Percentiles rank a stretch among this genome's conserved stretches.
Conservation (phyloP, 176 grass and related monocot species). For the Bothriochloa decipiens region DNA sequence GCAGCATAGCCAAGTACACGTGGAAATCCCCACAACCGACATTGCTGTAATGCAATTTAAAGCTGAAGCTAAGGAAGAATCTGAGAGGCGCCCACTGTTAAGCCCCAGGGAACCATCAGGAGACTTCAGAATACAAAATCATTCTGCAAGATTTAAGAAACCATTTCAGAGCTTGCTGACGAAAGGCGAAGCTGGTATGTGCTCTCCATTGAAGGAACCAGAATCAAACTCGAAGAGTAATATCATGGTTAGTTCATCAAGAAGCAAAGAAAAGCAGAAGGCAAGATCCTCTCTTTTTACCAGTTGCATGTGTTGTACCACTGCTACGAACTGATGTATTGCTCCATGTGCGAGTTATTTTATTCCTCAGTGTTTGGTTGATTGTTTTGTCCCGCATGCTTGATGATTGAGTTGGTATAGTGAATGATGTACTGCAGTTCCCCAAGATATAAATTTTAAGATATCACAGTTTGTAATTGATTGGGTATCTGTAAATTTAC, state of each 20-base stretch:
- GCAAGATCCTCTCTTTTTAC: slow-evolving; percentile 43
- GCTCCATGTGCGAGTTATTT: slow-evolving; percentile 14
- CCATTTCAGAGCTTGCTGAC: slow-evolving; percentile 46
- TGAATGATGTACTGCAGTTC: neutral
- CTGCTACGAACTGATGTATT: slow-evolving; percentile 41
- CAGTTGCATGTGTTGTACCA: slow-evolving; percentile 51
- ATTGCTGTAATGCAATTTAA: slow-evolving; percentile 18
- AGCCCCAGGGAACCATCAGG: slow-evolving; percentile 42
- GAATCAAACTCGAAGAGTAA: slow-evolving; percentile 7
- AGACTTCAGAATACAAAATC: slow-evolving; percentile 28
- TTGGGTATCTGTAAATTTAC: slow-evolving; percentile 20
- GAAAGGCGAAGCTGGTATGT: slow-evolving; percentile 24
- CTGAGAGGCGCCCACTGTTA: slow-evolving; percentile 39
- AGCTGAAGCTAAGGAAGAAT: slow-evolving; percentile 37
- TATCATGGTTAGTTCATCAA: slow-evolving; percentile 34
- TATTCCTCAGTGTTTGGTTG: slow-evolving; percentile 27
- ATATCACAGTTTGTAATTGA: slow-evolving; percentile 16
- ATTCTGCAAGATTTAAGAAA: slow-evolving; percentile 43
- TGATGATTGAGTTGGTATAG: slow-evolving; percentile 19
- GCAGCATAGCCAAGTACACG: slow-evolving; percentile 8
- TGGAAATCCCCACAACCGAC: slow-evolving; percentile 13
- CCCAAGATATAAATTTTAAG: slow-evolving; percentile 11
- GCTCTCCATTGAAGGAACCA: slow-evolving; percentile 36
- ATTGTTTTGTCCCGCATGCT: slow-evolving; percentile 32
- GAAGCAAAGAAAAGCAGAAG: slow-evolving; percentile 50